Base-by-base conservation (phyloP, 208 protist species). In the Vickermania ingenoplastis region DNA sequence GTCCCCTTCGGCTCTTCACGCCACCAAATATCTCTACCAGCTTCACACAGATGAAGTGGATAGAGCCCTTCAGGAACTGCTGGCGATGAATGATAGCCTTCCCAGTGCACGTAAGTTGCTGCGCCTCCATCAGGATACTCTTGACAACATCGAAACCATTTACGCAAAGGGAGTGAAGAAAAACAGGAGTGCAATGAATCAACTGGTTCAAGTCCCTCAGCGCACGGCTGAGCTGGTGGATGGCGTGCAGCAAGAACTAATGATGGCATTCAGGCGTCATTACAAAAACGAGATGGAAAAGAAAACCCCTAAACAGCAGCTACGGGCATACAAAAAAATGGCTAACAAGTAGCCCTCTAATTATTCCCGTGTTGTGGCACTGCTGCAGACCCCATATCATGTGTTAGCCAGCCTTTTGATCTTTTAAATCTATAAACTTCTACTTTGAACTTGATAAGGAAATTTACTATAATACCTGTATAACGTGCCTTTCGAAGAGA, bases 31-130 rank as follows among this genome's bases (percentile, higher is more conserved):
- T 63, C 74, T 94, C 31, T 92, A 92, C 60, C 70, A 62, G 65
- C 84, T 88, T 67, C 88, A 94, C 73, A 91, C 74, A 1, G 41
- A 70, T 22, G 81, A 94, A 59, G 84, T 91, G 2, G 82, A 92
- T 48, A 30, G 71, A n/a, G 84, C 81, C 14, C 69, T 91, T 52
- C 71, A 66, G 28, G 79, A 88, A 62, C 68, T 94, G 41, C 73
- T 81, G 59, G 75, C 81, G 48, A 61, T 53, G 41, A 83, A 89
- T 70, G 67, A 71, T 7, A 60, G 56, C 27, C 70, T 94, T 41
- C 76, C 81, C 1, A 91, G 79, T 52, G 77, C 71, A 26, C 77
- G 81, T 54, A 89, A 89, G 61, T 71, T 94, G 7, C 57, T 91
- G 22, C 89, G 89, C 60, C 66, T 88, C 50, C 88, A 94, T 67